These are phyloP conservation scores for Fraxinus xanthoxyloides DNA, from an alignment of 305 asterid species.

Conservation along the genomic window DNA sequence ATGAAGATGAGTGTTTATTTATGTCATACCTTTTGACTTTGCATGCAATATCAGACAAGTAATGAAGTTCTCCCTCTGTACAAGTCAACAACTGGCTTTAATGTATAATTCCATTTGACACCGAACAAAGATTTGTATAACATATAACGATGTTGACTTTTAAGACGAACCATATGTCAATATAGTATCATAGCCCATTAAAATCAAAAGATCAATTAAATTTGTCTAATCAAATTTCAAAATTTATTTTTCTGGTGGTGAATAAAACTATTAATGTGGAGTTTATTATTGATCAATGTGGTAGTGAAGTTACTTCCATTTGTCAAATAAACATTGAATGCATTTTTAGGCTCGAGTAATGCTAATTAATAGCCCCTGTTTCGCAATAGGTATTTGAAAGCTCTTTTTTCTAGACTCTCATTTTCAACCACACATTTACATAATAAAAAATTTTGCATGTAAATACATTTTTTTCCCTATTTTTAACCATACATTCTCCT, in stretches of 20 bases:
- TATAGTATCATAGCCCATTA: not conserved
- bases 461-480: too few relatives aligned
- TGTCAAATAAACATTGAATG: too few relatives aligned
- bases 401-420: too few relatives aligned
- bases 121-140: too few relatives aligned
- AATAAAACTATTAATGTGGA: not conserved
- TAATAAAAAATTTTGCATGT: too few relatives aligned
- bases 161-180: not conserved
- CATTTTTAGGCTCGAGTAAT: too few relatives aligned
- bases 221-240: not conserved
- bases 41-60: not conserved
- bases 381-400: too few relatives aligned
- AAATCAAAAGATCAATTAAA: too few relatives aligned
- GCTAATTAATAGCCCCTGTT: too few relatives aligned
- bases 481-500: too few relatives aligned
- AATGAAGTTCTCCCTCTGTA: not conserved
- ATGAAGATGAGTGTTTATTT: not conserved
- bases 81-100: not conserved
- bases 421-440: too few relatives aligned
- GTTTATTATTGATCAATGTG: not conserved
- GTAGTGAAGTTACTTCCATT: not conserved
- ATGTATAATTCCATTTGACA: not conserved
- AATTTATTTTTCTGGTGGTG: not conserved
- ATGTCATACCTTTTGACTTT: not conserved
- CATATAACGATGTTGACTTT: not conserved